Evolutionary conservation across 805 yeast species (phyloP), one percentile per base, ranked within the genome.

Genomic region (Kazachstania martiniae): DNA sequence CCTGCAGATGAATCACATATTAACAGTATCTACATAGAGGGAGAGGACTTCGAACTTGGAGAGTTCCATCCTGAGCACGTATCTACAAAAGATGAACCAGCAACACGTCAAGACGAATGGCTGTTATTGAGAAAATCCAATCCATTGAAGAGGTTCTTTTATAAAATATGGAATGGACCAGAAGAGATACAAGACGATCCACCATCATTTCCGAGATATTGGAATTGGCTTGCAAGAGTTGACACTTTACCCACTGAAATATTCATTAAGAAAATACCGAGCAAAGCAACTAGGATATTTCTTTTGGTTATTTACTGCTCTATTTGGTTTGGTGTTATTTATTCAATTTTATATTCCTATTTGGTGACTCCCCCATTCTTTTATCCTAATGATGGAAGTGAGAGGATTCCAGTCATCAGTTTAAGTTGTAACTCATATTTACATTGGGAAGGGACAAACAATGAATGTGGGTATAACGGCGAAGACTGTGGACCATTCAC

Each of bases 371-470:
- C 65, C 3, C 72, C 78, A 0, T 43, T 39, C 42, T 36, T 58
- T 31, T 27, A 40, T 14, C 40, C 46, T 8, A 30, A 36, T 5
- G 45, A 46, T 6, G 44, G 43, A 2, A 35, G 34, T 5, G 46
- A 46, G 8, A 47, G 49, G 29, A 32, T 43, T 2, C 46, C 59
- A 12, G 62, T 72, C 2, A 40, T 65, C 1, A 48, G 74, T 4
- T 44, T 77, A 16, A 37, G 39, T 24, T 57, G 62, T 32, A 51
- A 51, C 21, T 46, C 58, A 6, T 42, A 44, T 16, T 27, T 56
- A 32, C 62, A 78, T 37, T 85, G 95, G 95, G 59, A 51, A 30
- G 94, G 94, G 0, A 78, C 75, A 35, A 81, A 80, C 46, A 73
- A 70, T 8, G 66, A 62, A 1, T 87, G 95, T 63, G 95, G 95